Conservation (phyloP, 495 filamentous ascomycete species). For the Lepraria neglecta region DNA sequence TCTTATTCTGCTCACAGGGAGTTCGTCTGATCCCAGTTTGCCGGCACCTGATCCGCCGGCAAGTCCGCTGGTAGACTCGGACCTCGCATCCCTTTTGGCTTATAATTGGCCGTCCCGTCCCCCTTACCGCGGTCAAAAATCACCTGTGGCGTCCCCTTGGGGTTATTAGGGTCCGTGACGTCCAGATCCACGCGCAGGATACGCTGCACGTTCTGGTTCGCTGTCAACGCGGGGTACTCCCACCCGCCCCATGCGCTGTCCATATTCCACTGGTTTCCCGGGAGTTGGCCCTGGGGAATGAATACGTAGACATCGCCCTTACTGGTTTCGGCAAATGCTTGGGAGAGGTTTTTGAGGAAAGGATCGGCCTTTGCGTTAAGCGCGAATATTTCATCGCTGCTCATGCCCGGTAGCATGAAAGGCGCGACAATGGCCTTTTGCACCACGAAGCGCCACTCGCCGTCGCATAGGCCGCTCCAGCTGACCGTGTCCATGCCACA, state of each 20-base stretch:
- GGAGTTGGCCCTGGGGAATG: background rate
- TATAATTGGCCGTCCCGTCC: too few relatives aligned
- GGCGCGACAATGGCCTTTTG: background rate
- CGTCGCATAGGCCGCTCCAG: background rate
- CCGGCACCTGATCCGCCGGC: too few relatives aligned
- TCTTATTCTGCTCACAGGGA: too few relatives aligned
- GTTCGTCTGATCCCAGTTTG: too few relatives aligned
- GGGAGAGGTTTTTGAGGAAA: slow-evolving; percentile 12
- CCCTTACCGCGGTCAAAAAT: too few relatives aligned
- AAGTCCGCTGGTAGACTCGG: too few relatives aligned
- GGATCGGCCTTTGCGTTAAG: background rate
- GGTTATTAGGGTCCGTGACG: too few relatives aligned
- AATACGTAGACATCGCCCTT: slow-evolving; percentile 12
- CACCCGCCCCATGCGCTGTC: slow-evolving; percentile 16
- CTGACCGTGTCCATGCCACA: background rate
- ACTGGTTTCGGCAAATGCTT: slow-evolving; percentile 13
- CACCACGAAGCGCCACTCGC: background rate
- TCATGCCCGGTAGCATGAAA: background rate
- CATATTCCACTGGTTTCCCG: background rate
- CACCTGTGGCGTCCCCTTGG: too few relatives aligned
- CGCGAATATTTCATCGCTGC: background rate
- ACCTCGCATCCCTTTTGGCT: too few relatives aligned
- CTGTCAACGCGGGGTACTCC: slow-evolving; percentile 18
- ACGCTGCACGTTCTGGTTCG: background rate
- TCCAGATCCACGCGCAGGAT: slow-evolving; percentile 12